Evolutionary conservation across 2,329 filamentous ascomycete genomes (phyloP).

Genomic region (Alternaria atra): DNA sequence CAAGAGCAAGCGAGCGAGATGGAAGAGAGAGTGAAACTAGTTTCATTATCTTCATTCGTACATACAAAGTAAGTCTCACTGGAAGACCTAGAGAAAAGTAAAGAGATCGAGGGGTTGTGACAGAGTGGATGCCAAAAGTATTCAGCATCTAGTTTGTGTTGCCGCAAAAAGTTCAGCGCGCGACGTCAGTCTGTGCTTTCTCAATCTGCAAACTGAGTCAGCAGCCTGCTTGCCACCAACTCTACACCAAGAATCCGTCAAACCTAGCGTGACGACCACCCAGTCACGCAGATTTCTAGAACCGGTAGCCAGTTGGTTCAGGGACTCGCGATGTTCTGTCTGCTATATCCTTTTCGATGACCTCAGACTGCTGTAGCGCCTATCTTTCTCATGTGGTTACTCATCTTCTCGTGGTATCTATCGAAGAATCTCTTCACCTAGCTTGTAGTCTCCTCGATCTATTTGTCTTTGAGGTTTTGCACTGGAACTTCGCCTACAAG

Average conservation of each 20-base stretch:
- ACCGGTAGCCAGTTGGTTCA: no score
- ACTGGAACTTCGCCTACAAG: neutral
- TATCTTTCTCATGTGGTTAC: neutral
- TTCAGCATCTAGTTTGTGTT: constrained; percentile 2
- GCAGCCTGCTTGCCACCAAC: neutral
- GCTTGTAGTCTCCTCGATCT: neutral
- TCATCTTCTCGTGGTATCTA: no score
- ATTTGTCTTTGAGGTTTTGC: neutral
- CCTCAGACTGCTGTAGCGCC: neutral
- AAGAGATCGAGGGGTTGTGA: constrained; percentile 9
- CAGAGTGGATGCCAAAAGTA: neutral
- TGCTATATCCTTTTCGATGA: neutral
- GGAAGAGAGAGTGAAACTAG: constrained; percentile 32
- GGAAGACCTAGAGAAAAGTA: constrained; percentile 15
- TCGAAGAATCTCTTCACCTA: no score
- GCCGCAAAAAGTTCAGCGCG: constrained; percentile 13
- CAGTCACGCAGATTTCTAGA: no score
- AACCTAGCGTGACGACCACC: no score
- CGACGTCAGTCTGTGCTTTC: constrained; percentile 18
- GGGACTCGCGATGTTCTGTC: neutral
- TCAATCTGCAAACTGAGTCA: constrained; percentile 8
- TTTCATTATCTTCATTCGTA: constrained; percentile 38
- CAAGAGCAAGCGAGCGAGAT: constrained; percentile 28
- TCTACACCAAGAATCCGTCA: neutral
- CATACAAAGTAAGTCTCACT: constrained; percentile 29